Base-by-base conservation (phyloP, 192 early-diverging fungal species). In the Irineochytrium annulatum region DNA sequence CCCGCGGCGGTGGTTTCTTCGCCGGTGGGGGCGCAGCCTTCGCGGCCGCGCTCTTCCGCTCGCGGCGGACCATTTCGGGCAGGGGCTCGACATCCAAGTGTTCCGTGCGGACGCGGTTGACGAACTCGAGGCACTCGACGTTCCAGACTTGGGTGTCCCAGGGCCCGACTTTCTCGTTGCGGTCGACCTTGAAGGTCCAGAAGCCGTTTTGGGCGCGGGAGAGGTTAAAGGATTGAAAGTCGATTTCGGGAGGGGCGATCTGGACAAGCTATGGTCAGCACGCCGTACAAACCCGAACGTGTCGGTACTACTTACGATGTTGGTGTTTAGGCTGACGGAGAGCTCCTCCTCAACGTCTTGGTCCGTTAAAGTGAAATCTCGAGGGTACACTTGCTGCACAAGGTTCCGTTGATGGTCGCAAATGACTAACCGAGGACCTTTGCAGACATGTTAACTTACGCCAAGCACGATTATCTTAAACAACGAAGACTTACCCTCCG, bases 71-170 rank as follows among this genome's bases (percentile, higher is more conserved):
- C 22, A 48, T 37, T n/a, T 55, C 59, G 4, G 68, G 69, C 48
- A 59, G 41, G 14, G 75, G 72, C 29, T 68, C 52, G 17, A 46
- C 72, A 28, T 62, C 30, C 30, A 78, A 55, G 45, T 79, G 80
- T 52, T 82, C 80, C 14, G 45, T 46, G 14, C 78, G 57, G 16
- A 43, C 69, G 27, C 52, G 26, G 22, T 51, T 59, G 13, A 32
- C 41, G 43, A 66, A 48, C 27, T 68, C 51, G 19, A 79, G 41
- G 3, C 39, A n/a, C n/a, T 77, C 69, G 8, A 80, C 34, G 35
- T 68, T 69, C 72, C 72, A 83, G 0, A 80, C 81, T 4, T 11
- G 8, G n/a, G 76, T 71, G 8, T 72, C 51, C 53, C 52, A 75
- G n/a, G 58, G 57, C 13, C 67, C 72, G 26, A 78, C 57, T 19